Percentiles rank a stretch among this genome's conserved stretches.
phyloP scores from a whole-genome alignment of 2,329 filamentous ascomycete genomes.

The Corniculantispora saksenae region DNA sequence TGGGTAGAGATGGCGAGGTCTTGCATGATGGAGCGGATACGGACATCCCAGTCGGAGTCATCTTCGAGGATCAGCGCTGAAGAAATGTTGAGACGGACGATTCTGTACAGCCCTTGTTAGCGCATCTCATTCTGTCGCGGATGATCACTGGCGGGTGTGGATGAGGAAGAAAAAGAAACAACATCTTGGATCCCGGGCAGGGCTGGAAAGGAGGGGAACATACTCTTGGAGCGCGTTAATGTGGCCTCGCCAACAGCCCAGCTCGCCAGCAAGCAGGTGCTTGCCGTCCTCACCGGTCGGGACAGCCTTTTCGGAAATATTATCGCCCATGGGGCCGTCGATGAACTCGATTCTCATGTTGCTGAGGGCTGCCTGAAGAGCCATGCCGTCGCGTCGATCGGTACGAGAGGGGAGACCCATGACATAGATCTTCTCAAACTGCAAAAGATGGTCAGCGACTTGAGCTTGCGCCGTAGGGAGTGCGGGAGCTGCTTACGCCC shows the following conservation, averaged over 20 bases:
- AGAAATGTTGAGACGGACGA: conserved; percentile 44
- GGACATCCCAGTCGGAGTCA: conserved; percentile 57
- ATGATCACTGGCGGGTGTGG: background rate
- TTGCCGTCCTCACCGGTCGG: conserved; percentile 21
- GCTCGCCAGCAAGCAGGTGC: conserved; percentile 14
- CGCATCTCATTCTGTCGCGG: background rate
- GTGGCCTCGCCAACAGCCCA: conserved; percentile 38
- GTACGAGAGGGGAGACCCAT: conserved; percentile 50
- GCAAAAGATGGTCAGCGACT: background rate
- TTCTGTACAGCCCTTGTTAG: conserved; percentile 24
- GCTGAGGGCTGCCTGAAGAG: conserved; percentile 46
- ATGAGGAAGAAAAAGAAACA: background rate
- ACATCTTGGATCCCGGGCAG: background rate
- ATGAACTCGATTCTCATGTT: conserved; percentile 47
- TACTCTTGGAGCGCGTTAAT: conserved; percentile 36
- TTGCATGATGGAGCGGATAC: conserved; percentile 47
- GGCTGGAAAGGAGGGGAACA: conserved; percentile 5
- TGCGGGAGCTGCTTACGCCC: background rate
- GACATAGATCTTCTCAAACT: conserved; percentile 38
- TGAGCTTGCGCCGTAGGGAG: background rate
- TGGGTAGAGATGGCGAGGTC: conserved; percentile 37
- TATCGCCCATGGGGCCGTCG: conserved; percentile 42
- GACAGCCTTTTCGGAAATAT: conserved; percentile 39
- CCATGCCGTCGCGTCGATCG: conserved; percentile 51
- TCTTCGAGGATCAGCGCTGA: conserved; percentile 55